Conservation (phyloP, 805 yeast genomes). For the Nakazawaea wyomingensis region DNA sequence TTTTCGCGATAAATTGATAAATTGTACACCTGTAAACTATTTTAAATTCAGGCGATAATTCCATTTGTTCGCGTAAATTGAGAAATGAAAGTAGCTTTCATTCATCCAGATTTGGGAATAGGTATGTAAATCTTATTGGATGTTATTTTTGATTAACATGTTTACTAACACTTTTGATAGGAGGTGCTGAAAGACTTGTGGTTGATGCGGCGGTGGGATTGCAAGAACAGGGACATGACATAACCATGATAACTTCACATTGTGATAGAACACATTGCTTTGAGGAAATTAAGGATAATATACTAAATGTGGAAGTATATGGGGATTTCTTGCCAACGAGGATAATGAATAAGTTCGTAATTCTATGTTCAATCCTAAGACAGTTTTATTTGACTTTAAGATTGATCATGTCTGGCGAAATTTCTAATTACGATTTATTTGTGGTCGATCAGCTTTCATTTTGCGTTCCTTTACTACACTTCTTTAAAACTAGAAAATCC, state of each 20-base stretch:
- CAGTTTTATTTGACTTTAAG: constrained; percentile 60
- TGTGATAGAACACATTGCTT: constrained; percentile 85
- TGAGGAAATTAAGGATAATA: constrained; percentile 70
- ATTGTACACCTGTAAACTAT: too few species aligned
- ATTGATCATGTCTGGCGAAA: constrained; percentile 43
- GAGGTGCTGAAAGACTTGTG: constrained; percentile 95
- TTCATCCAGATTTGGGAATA: constrained; percentile 95
- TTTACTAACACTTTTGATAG: constrained; percentile 15
- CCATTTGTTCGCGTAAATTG: not conserved
- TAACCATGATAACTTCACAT: constrained; percentile 80
- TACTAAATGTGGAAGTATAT: constrained; percentile 57
- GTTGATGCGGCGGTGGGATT: constrained; percentile 93
- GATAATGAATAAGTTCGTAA: constrained; percentile 61
- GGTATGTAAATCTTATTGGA: constrained; percentile 34
- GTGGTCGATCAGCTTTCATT: constrained; percentile 87
- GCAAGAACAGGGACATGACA: constrained; percentile 57
- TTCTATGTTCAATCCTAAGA: constrained; percentile 76
- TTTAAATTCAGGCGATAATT: not conserved
- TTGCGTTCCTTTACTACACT: constrained; percentile 66
- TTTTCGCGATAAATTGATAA: too few species aligned
- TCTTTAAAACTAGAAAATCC: constrained; percentile 33
- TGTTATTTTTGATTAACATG: too few species aligned
- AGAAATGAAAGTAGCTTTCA: constrained; percentile 62
- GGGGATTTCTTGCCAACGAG: constrained; percentile 85
- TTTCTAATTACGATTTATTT: constrained; percentile 57